Evolutionary conservation across 192 early-diverging fungal genomes (phyloP).

Genomic region (Gorgonomyces haynaldii): DNA sequence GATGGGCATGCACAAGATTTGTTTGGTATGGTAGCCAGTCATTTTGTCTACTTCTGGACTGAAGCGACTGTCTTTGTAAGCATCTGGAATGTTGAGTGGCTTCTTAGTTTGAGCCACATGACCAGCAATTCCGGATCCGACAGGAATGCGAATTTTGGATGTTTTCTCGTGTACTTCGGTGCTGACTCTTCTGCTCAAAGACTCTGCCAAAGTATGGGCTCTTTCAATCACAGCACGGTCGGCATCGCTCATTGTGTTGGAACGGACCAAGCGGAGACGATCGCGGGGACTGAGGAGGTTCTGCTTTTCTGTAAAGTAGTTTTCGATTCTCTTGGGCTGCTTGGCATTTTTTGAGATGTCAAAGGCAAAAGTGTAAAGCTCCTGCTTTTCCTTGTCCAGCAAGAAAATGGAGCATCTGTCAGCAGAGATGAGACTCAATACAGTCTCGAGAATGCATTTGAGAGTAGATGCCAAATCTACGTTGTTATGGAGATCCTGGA

Average conservation of each 20-base stretch:
- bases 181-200: too few relatives aligned
- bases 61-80: constrained; percentile 35
- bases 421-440: too few relatives aligned
- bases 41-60: constrained; percentile 37
- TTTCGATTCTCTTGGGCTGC: too few relatives aligned
- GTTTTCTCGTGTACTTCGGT: too few relatives aligned
- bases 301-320: too few relatives aligned
- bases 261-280: too few relatives aligned
- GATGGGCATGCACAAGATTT: constrained; percentile 38
- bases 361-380: constrained; percentile 6
- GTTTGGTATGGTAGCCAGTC: constrained; percentile 29
- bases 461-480: too few relatives aligned
- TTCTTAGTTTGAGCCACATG: not conserved
- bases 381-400: constrained; percentile 19
- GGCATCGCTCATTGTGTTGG: too few relatives aligned
- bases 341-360: too few relatives aligned
- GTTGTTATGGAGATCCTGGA: too few relatives aligned
- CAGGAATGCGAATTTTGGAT: not conserved
- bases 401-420: constrained; percentile 37
- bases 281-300: too few relatives aligned
- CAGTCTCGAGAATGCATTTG: too few relatives aligned
- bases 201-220: constrained; percentile 24
- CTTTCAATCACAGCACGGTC: constrained; percentile 26
- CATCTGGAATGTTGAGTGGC: not conserved
- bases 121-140: constrained; percentile 3